Percentiles rank a stretch among this genome's conserved stretches.
Conservation (phyloP, 2,329 filamentous ascomycete species). For the Tolypocladium paradoxum region DNA sequence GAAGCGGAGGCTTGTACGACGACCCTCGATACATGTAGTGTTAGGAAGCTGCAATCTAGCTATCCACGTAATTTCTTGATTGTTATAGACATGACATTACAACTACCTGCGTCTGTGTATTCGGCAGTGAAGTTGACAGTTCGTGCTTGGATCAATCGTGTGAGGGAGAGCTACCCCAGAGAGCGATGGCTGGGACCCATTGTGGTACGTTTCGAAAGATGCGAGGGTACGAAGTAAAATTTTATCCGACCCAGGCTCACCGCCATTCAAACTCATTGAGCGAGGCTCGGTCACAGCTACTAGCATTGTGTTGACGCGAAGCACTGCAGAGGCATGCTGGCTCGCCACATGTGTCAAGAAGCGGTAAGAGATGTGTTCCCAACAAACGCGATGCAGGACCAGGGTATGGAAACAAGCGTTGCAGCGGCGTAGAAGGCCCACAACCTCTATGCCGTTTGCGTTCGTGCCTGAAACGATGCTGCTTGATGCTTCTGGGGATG, state of each 20-base stretch:
- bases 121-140: neutral
- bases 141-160: neutral
- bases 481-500: neutral
- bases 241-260: neutral
- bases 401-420: neutral
- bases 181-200: neutral
- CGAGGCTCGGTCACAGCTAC: no score
- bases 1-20: conserved; percentile 24
- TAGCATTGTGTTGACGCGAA: no score
- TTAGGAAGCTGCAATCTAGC: conserved; percentile 20
- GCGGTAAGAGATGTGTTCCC: neutral
- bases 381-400: neutral
- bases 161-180: neutral
- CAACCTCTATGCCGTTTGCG: no score
- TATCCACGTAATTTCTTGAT: conserved; percentile 21
- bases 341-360: neutral
- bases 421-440: neutral
- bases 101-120: neutral
- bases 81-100: conserved; percentile 19
- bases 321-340: neutral
- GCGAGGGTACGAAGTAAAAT: neutral
- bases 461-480: neutral
- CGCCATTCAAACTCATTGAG: neutral
- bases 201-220: neutral
- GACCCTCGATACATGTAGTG: conserved; percentile 24